Evolutionary conservation across 1,139 yeast species (phyloP).

Genomic region (Casaregolazyma suthepensis): DNA sequence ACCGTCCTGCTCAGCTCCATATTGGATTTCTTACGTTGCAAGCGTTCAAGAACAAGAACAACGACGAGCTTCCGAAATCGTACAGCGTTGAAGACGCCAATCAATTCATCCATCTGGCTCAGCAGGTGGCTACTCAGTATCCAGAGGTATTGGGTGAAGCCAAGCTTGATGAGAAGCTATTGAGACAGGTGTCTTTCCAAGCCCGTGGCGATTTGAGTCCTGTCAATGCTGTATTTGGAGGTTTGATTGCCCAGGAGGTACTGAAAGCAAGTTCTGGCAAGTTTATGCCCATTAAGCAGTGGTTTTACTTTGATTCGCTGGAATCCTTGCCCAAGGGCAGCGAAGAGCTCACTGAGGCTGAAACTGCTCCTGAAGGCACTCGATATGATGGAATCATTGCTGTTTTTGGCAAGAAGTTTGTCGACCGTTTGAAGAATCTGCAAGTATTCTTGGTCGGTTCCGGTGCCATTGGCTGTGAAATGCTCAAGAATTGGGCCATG

Average conservation of each 20-base stretch:
- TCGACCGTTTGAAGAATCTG: conserved; percentile 64
- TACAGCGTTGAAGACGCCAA: conserved; percentile 68
- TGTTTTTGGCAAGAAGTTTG: conserved; percentile 79
- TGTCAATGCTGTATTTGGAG: conserved; percentile 85
- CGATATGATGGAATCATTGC: conserved; percentile 94
- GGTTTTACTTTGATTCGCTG: conserved; percentile 86
- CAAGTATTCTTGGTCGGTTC: conserved; percentile 91
- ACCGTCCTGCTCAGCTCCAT: conserved; percentile 84
- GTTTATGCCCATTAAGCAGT: conserved; percentile 85
- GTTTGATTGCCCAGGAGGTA: conserved; percentile 93
- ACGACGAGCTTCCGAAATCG: conserved; percentile 70
- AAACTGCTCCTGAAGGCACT: conserved; percentile 67
- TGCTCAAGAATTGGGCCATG: conserved; percentile 97
- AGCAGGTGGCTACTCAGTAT: conserved; percentile 53
- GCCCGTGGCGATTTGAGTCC: conserved; percentile 93
- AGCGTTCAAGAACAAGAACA: conserved; percentile 57
- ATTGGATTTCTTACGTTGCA: conserved; percentile 88
- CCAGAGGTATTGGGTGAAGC: conserved; percentile 55
- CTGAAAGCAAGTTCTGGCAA: conserved; percentile 92
- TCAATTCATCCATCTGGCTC: conserved; percentile 56
- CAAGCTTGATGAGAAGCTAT: conserved; percentile 55
- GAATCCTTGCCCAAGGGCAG: conserved; percentile 74
- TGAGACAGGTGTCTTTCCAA: conserved; percentile 72
- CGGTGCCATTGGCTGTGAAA: conserved; percentile 99
- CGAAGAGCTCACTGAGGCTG: conserved; percentile 57